A percentile compares a stretch with the other conserved stretches of the same genome.
phyloP scores from a whole-genome alignment of 805 yeast species.

The Limtongia smithiae region DNA sequence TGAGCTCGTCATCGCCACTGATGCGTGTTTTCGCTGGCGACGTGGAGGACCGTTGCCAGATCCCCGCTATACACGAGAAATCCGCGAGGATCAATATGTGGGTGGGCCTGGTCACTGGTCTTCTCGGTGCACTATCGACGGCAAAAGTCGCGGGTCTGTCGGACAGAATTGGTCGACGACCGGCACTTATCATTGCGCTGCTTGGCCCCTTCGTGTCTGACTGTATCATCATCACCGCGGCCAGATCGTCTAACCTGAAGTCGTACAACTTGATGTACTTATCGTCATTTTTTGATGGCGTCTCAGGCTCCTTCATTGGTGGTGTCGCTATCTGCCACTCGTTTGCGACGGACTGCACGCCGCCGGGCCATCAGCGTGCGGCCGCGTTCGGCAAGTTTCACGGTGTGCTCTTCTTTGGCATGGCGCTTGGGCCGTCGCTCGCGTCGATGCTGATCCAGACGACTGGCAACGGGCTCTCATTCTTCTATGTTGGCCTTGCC shows the following conservation, averaged over 20 bases:
- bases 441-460: conserved; percentile 9
- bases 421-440: conserved; percentile 24
- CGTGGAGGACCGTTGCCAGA: conserved; percentile 18
- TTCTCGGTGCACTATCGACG: conserved; percentile 15
- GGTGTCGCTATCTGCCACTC: conserved; percentile 25
- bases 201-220: conserved; percentile 24
- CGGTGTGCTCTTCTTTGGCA: conserved; percentile 16
- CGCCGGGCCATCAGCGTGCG: conserved; percentile 18
- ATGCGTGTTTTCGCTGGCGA: conserved; percentile 5
- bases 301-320: conserved; percentile 17
- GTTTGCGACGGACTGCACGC: conserved; percentile 19
- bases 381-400: conserved; percentile 22
- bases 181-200: conserved; percentile 5
- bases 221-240: conserved; percentile 10
- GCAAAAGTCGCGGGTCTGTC: conserved; percentile 15
- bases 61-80: conserved; percentile 13
- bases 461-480: conserved; percentile 14
- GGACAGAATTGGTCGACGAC: conserved; percentile 18
- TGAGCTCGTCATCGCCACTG: neutral
- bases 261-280: conserved; percentile 17
- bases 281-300: conserved; percentile 16
- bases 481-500: conserved; percentile 17
- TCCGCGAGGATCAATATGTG: conserved; percentile 21
- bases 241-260: conserved; percentile 10
- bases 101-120: conserved; percentile 21